Evolutionary conservation across 2,329 filamentous ascomycete species (phyloP), one percentile per base, ranked within the genome.

Genomic region (Biscogniauxia marginata): DNA sequence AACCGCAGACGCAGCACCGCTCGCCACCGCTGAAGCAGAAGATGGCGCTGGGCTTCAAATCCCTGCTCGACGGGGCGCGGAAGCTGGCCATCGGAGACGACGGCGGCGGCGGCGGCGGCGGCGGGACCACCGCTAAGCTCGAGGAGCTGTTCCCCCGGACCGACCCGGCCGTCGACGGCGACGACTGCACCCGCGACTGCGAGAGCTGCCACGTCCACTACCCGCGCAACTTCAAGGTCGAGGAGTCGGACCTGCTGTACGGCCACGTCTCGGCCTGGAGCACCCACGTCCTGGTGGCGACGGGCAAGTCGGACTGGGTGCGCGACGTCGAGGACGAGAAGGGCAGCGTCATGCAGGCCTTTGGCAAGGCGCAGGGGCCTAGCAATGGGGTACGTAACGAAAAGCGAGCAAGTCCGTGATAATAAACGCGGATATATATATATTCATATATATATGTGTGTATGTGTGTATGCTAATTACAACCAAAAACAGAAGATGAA

Each of bases 241-340:
- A 98, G 55, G 83, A 88, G 71, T 77, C 81, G 6, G 91, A 96
- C 70, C 78, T 86, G 65, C 76, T 99, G 49, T 98, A 96, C 70
- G 95, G 93, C 0, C 80, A 89, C 57, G 84, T 97, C 60, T 90
- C 91, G 68, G 91, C 86, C 34, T 98, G 91, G 89, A 87, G 85
- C 67, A 95, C 92, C 19, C 95, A 99, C 74, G 71, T 96, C 59
- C 78, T 99, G 25, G 91, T 98, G 16, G 95, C 91, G 21, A 99
- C 95, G n/a, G 91, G 92, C 59, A 96, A 97, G 83, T 83, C 87
- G 22, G 95, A 99, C 74, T 99, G 95, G 95, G 89, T 93, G 69
- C 78, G 90, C 58, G 89, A 96, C 76, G 90, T 96, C 47, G 85
- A 84, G 55, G 90, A 98, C 69, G 95, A 98, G 78, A 87, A 90